Evolutionary conservation across 2,329 filamentous ascomycete genomes (phyloP).

Genomic region (Juglanconis oblonga): DNA sequence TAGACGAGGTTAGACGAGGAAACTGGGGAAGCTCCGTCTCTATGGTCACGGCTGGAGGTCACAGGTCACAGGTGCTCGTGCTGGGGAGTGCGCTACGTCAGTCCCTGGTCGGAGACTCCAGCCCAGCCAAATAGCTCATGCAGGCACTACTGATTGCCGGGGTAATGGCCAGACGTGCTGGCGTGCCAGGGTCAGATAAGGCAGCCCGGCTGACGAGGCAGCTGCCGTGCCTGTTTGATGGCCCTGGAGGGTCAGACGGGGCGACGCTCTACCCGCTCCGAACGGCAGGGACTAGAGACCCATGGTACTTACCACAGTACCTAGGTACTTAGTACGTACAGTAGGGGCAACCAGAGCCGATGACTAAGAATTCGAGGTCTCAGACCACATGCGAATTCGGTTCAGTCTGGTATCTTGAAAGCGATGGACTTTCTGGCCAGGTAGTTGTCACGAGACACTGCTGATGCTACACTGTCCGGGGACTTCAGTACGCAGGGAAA

Average conservation of each 20-base stretch:
- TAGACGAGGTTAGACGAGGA: background rate
- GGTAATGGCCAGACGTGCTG: constrained; percentile 2
- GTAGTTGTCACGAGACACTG: too few species aligned
- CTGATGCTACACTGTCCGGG: too few species aligned
- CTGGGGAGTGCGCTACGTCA: constrained; percentile 7
- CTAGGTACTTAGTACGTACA: background rate
- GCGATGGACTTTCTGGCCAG: too few species aligned
- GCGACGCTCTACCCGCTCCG: background rate
- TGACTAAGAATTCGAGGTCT: background rate
- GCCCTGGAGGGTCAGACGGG: background rate
- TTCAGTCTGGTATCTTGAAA: too few species aligned
- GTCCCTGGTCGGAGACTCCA: background rate
- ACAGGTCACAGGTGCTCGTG: constrained; percentile 2
- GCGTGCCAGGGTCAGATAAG: background rate
- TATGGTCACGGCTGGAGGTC: background rate
- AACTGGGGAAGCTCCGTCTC: constrained; percentile 13
- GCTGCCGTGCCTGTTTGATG: background rate
- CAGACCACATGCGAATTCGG: too few species aligned
- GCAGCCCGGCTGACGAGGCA: constrained; percentile 2
- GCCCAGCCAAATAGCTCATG: background rate
- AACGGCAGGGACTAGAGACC: too few species aligned
- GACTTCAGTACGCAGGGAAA: too few species aligned
- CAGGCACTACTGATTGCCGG: background rate
- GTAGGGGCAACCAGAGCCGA: background rate
- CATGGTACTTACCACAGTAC: too few species aligned